Base-by-base conservation (phyloP, 108 stramenopile species). In the Stephanodiscus minutulus region DNA sequence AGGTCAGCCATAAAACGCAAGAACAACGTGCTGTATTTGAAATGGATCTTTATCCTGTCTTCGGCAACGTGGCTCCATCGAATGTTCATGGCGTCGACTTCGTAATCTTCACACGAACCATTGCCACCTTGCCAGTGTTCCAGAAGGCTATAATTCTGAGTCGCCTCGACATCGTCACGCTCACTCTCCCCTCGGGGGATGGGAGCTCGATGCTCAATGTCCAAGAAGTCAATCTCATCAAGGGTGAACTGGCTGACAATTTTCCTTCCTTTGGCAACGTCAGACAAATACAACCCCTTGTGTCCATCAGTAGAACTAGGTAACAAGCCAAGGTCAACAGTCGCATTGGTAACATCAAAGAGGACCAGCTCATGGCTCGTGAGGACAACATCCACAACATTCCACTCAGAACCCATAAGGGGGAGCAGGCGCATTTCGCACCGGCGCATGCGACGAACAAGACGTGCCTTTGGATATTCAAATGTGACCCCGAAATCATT, bases 381-480 rank as follows among this genome's bases (percentile, higher is more conserved):
- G 49, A 95, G 72, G 22, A 88, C 88, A 24, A 87, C 91, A 79
- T 95, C 94, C 52, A 95, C 91, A 29, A 79, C 64, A 22, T 60
- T 57, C 91, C 91, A 95, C 18, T 77, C 71, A 56, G n/a, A n/a
- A n/a, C 89, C 81, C 20, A 95, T 66, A 27, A 91, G 52, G 37
- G 94, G 94, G 10, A 88, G 81, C 61, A 89, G 63, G 31, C 74
- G 84, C 11, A 88, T 76, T 60, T 92, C 88, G 69, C 94, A 95
- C 25, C 94, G 79, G 15, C 91, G 83, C 88, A 95, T 95, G 43
- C 86, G 88, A 54, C 94, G 87, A 29, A 91, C 75, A 20, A 95
- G 73, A 21, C 84, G 79, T 27, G 94, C 84, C 44, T 68, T 77
- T 5, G 94, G 94, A 29, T 77, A 85, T 27, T 75, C 49, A 52